Percentiles rank a stretch among this genome's conserved stretches.
phyloP scores from a whole-genome alignment of 805 yeast genomes.

The Zygoascus biomembranicola region DNA sequence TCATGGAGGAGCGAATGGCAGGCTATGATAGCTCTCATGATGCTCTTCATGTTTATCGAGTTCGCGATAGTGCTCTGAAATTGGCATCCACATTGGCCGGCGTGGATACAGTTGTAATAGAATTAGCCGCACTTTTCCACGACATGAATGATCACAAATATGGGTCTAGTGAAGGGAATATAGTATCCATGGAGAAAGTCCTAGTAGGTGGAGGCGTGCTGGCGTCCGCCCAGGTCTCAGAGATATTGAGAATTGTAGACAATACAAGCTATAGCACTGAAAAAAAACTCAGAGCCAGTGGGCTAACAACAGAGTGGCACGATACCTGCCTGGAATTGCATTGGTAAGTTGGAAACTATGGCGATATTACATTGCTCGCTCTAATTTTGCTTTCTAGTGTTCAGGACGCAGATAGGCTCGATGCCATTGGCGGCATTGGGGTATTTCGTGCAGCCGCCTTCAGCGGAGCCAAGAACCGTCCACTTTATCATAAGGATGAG shows the following conservation, averaged over 20 bases:
- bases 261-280: constrained; percentile 24
- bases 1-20: constrained; percentile 18
- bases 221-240: constrained; percentile 7
- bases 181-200: neutral
- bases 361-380: neutral
- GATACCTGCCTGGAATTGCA: constrained; percentile 24
- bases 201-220: constrained; percentile 14
- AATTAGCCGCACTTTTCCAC: constrained; percentile 28
- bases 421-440: constrained; percentile 32
- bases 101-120: constrained; percentile 22
- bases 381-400: constrained; percentile 13
- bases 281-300: constrained; percentile 17
- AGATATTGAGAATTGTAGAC: constrained; percentile 19
- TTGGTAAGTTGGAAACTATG: constrained; percentile 15
- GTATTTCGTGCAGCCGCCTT: constrained; percentile 29
- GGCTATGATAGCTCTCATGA: constrained; percentile 28
- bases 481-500: constrained; percentile 19
- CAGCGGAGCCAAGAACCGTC: constrained; percentile 22
- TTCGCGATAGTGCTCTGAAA: constrained; percentile 21
- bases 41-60: constrained; percentile 25
- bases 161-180: constrained; percentile 8
- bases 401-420: constrained; percentile 35
- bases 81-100: constrained; percentile 16
- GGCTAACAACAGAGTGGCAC: constrained; percentile 27
- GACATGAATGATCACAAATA: constrained; percentile 29